phyloP scores from a whole-genome alignment of 331 rosid species.

The Dryas integrifolia region DNA sequence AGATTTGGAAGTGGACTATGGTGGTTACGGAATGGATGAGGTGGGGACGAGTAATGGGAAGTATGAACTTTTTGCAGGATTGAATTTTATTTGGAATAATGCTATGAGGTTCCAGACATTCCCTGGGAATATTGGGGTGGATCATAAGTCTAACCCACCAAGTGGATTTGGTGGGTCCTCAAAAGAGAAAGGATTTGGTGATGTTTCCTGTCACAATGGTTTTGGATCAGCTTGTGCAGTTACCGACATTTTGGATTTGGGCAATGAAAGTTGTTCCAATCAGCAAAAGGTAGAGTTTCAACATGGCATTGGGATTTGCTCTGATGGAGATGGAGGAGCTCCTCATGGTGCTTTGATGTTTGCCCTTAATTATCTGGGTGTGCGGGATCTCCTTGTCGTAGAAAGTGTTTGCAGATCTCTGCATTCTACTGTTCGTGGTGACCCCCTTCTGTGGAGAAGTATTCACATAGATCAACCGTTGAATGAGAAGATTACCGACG shows the following conservation, averaged over 20 bases:
- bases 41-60: conserved; percentile 40
- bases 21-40: conserved; percentile 49
- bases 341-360: conserved; percentile 55
- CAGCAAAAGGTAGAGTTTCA: conserved; percentile 24
- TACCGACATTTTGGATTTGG: conserved; percentile 16
- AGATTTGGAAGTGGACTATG: conserved; percentile 66
- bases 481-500: conserved; percentile 84
- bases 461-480: conserved; percentile 71
- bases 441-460: conserved; percentile 73
- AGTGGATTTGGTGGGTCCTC: conserved; percentile 33
- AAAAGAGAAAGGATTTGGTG: conserved; percentile 27
- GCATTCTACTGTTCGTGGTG: conserved; percentile 48
- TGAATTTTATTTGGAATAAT: conserved; percentile 65
- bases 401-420: conserved; percentile 73
- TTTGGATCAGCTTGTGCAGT: conserved; percentile 32
- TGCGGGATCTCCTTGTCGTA: conserved; percentile 68
- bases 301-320: conserved; percentile 26
- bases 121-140: conserved; percentile 34
- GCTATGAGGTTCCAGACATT: conserved; percentile 59
- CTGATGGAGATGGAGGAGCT: conserved; percentile 40
- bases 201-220: conserved; percentile 31
- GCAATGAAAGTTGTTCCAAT: conserved; percentile 13
- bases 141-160: conserved; percentile 25
- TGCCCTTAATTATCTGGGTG: conserved; percentile 57
- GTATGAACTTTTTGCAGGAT: conserved; percentile 56